Conservation (phyloP, 2,329 filamentous ascomycete genomes). For the Arthrobotrys conoides region DNA sequence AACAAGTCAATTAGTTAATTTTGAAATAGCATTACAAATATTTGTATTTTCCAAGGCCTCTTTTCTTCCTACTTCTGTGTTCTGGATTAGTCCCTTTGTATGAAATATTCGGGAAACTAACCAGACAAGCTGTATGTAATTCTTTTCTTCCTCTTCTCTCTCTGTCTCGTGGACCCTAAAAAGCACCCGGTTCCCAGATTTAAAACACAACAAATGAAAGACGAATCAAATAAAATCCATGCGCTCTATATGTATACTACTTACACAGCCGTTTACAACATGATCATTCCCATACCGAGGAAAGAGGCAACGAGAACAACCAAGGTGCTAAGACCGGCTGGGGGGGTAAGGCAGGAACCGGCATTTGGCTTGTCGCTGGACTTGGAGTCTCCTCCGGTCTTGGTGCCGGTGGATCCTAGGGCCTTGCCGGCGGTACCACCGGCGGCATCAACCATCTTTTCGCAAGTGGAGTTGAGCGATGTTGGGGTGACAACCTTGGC, state of each 20-base stretch:
- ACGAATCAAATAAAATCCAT: constrained; percentile 15
- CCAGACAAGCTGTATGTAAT: constrained; percentile 9
- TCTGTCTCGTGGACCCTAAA: constrained; percentile 20
- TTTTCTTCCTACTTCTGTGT: neutral
- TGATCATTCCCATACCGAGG: constrained; percentile 71
- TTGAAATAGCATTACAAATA: constrained; percentile 35
- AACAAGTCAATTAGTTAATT: constrained; percentile 15
- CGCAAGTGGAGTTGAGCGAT: constrained; percentile 72
- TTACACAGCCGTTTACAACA: constrained; percentile 68
- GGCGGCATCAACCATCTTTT: constrained; percentile 74
- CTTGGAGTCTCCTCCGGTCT: constrained; percentile 65
- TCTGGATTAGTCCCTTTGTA: neutral
- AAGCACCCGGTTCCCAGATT: constrained; percentile 11
- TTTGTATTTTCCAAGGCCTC: neutral
- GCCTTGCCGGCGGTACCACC: constrained; percentile 74
- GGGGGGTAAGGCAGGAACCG: constrained; percentile 67
- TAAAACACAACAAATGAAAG: constrained; percentile 24
- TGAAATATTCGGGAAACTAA: constrained; percentile 8
- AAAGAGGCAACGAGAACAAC: constrained; percentile 71
- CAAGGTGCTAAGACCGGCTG: constrained; percentile 69
- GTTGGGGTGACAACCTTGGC: constrained; percentile 71
- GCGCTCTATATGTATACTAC: constrained; percentile 10
- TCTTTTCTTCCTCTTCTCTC: neutral
- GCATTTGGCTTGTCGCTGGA: constrained; percentile 66
- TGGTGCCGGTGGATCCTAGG: constrained; percentile 68